Percentiles rank a stretch among this genome's conserved stretches.
Conservation (phyloP, 805 yeast genomes). For the Saccharomycopsis babjevae region DNA sequence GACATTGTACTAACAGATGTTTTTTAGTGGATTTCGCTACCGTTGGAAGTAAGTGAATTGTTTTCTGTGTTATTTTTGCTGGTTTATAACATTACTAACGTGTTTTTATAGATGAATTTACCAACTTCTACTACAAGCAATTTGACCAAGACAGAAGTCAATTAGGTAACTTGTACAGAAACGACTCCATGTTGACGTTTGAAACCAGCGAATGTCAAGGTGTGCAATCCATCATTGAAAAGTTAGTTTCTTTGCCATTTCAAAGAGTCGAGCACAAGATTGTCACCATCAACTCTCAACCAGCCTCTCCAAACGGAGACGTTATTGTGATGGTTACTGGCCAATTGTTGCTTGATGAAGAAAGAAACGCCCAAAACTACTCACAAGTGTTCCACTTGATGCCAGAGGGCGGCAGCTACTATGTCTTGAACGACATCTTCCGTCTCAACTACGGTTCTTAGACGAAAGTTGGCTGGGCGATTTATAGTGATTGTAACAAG, state of each 20-base stretch:
- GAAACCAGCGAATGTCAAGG: slow-evolving; percentile 95
- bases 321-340: slow-evolving; percentile 97
- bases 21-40: slow-evolving; percentile 7
- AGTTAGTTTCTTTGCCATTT: slow-evolving; percentile 81
- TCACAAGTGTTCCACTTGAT: slow-evolving; percentile 96
- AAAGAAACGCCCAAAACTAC: slow-evolving; percentile 90
- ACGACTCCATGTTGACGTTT: slow-evolving; percentile 94
- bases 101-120: slow-evolving; percentile 53
- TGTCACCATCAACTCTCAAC: slow-evolving; percentile 95
- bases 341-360: slow-evolving; percentile 83
- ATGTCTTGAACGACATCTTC: slow-evolving; percentile 93
- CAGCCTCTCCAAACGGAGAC: slow-evolving; percentile 86
- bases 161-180: slow-evolving; percentile 90
- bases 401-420: slow-evolving; percentile 86
- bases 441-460: slow-evolving; percentile 31
- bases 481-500: no score
- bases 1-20: background rate
- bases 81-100: slow-evolving; percentile 3
- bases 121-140: slow-evolving; percentile 90
- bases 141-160: slow-evolving; percentile 88
- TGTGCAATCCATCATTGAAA: slow-evolving; percentile 84
- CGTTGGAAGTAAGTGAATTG: background rate
- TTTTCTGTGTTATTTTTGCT: background rate
- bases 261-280: slow-evolving; percentile 88
- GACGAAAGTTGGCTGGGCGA: no score